Base-by-base conservation (phyloP, 441 rosid genomes). In the Euphorbia corollata region DNA sequence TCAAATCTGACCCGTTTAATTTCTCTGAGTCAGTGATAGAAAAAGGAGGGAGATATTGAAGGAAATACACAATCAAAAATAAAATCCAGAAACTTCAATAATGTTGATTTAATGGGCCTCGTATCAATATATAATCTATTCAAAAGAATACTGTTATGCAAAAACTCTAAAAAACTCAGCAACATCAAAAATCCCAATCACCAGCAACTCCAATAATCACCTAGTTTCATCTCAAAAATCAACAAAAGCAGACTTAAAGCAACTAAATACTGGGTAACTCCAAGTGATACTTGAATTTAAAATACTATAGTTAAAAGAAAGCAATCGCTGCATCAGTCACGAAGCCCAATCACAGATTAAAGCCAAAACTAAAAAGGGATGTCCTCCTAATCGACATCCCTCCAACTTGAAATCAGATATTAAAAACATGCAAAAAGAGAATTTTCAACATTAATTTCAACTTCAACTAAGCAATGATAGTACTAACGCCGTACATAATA, bases 311-410 rank as follows among this genome's bases (percentile, higher is more conserved):
- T 12, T 11, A 13, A 13, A 12, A 45, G 15, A 12, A 50, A 50
- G 15, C 30, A 0, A 36, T 36, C 41, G 41, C 7, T 22, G 16
- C n/a, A n/a, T 2, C 1, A 8, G 41, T 2, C 8, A 12, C 7
- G 9, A 30, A 64, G 27, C 58, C 47, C 39, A 50, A 50, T 30
- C 59, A 64, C 58, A 48, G n/a, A n/a, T 50, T 12, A 27, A 27
- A 27, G 32, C 32, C 4, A 27, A n/a, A n/a, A n/a, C n/a, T n/a
- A n/a, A n/a, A n/a, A n/a, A n/a, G n/a, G n/a, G n/a, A 27, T 27
- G 32, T 27, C 32, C 32, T 27, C 32, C 32, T 48, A 13, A 30
- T 10, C 34, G 0, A 22, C 9, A 36, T 36, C 41, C 41, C 41
- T 36, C 41, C 41, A 36, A 36, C 41, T 27, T 27, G 32, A 27